Percentiles rank a stretch among this genome's conserved stretches.
Conservation (phyloP, 192 early-diverging fungal genomes). For the Haplosporangium gracile region DNA sequence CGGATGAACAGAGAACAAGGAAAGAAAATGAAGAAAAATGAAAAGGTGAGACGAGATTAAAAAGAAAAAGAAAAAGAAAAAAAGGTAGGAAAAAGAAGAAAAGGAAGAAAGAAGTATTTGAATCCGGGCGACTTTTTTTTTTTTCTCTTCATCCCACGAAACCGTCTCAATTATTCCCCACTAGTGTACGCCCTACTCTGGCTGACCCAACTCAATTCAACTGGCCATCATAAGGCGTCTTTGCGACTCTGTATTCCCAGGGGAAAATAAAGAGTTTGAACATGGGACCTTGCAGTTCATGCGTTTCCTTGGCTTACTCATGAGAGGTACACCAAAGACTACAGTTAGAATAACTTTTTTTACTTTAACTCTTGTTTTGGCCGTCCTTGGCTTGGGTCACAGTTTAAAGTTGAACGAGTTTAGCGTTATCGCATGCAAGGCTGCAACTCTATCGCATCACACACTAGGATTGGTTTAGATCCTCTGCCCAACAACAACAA, state of each 20-base stretch:
- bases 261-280: background rate
- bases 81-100: background rate
- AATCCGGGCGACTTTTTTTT: background rate
- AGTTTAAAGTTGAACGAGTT: background rate
- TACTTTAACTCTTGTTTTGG: too few species aligned
- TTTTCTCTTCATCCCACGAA: conserved; percentile 3
- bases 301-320: background rate
- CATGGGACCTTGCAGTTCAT: background rate
- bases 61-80: background rate
- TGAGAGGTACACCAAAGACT: background rate
- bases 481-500: background rate
- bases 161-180: too few species aligned
- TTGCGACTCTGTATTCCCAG: background rate
- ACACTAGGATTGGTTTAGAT: too few species aligned
- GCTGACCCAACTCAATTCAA: background rate
- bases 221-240: background rate
- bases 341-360: too few species aligned
- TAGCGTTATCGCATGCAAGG: conserved; percentile 9
- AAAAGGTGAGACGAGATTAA: background rate
- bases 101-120: background rate
- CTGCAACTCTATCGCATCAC: background rate
- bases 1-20: background rate
- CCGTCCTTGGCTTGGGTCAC: background rate
- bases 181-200: too few species aligned
- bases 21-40: background rate